These are phyloP conservation scores for Stipa capillata DNA, from an alignment of 176 grass and related monocot genomes.

Conservation along the genomic window DNA sequence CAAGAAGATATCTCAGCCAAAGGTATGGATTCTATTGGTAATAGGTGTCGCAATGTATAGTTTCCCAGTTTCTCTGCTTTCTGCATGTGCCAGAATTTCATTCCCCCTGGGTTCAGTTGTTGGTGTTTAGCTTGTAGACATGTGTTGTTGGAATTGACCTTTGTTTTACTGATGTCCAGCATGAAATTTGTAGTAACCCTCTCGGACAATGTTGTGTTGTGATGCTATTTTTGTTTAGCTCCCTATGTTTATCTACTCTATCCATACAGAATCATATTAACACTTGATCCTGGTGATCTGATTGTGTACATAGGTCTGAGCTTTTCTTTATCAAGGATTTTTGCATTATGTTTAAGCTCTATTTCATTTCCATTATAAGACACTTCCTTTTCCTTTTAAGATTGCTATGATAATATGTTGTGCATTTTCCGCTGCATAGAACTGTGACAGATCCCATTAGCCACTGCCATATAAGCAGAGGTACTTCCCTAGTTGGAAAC, in stretches of 20 bases:
- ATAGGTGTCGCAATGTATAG: neutral
- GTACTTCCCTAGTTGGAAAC: neutral
- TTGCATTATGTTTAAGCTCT: neutral
- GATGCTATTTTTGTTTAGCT: neutral
- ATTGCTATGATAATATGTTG: neutral
- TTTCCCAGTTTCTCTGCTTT: neutral
- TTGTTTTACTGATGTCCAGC: neutral
- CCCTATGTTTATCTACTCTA: neutral
- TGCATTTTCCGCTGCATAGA: neutral
- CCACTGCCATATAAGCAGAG: neutral
- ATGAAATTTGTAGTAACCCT: neutral
- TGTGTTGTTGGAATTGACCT: neutral
- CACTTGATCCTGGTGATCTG: neutral
- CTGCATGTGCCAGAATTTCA: neutral
- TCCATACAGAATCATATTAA: neutral
- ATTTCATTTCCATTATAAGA: neutral
- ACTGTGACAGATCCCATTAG: neutral
- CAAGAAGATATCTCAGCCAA: constrained; percentile 65
- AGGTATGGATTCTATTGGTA: constrained; percentile 25
- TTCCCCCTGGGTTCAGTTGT: neutral
- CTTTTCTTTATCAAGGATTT: neutral
- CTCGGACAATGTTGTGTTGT: neutral
- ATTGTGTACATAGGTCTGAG: neutral
- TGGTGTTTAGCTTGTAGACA: neutral
- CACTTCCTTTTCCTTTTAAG: neutral